Base-by-base conservation (phyloP, 2,329 filamentous ascomycete species). In the Salinomyces thailandicus region DNA sequence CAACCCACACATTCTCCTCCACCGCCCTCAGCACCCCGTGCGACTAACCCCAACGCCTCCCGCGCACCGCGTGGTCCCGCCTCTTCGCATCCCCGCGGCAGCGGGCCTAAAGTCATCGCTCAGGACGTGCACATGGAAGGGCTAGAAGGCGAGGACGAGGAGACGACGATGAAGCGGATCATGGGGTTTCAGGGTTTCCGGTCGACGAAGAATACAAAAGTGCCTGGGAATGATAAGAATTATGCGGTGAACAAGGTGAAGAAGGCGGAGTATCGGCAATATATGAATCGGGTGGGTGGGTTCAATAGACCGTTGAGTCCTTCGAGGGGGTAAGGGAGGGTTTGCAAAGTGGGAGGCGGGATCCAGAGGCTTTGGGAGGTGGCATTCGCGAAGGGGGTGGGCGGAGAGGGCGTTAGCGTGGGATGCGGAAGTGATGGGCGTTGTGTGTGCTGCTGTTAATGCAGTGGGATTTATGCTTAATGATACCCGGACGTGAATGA, bases 241-340 rank as follows among this genome's bases (percentile, higher is more conserved):
- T 87, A 83, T 37, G 85, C 70, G 0, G 77, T 95, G 35, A 70
- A 80, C 48, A 95, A 91, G 69, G 85, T 91, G 64, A 95, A 94
- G 76, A 87, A 85, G 75, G 83, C 80, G 11, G 76, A 93, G 67
- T 96, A 95, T 56, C 73, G 91, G 50, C 91, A 98, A 72, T 98
- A 98, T 62, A 98, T 98, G 77, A 91, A 91, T 55, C 73, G 83
- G 38, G 69, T 77, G 35, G 83, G 83, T 38, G 83, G 83, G 5
- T 91, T 91, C 67, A 91, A 89, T 58, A 64, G 83, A 50, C 82
- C 83, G 31, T 63, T 87, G 35, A 49, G 45, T 37, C 50, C 50
- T 12, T 26, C 22, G n/a, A 26, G 22, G n/a, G 22, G 9, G 9
- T 26, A 26, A n/a, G n/a, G 22, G n/a, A 26, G n/a, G n/a, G n/a